Base-by-base conservation (phyloP, 2,329 filamentous ascomycete genomes). In the Fusarium torulosum region DNA sequence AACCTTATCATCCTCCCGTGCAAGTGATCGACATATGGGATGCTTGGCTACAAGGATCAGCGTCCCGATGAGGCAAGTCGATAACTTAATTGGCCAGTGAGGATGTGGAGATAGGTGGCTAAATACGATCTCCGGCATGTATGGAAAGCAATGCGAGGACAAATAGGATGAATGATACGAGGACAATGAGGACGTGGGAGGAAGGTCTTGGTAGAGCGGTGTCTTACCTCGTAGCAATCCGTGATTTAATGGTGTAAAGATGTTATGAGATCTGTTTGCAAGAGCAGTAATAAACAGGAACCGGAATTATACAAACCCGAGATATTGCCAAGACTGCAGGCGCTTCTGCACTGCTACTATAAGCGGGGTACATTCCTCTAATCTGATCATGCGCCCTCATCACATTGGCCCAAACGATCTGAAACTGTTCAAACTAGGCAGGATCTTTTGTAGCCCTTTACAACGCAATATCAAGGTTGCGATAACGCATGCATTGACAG, bases 21-120 rank as follows among this genome's bases (percentile, higher is more conserved):
- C 37, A 47, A 62, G 59, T 62, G 59, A 62, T 62, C 57, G 57
- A 42, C 59, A 62, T 62, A 55, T 31, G 27, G 17, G 29, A 17
- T 38, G 25, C 59, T 62, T 62, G 49, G 57, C 59, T 23, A 8
- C 59, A 62, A 41, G 59, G 59, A 53, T 62, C 29, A n/a, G 20
- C 15, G 17, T 54, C 59, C 59, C 37, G 57, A 62, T 62, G 49
- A 47, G 59, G 59, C 41, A 62, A 62, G 59, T 62, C 59, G 59
- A 62, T 55, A 62, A 55, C 33, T 37, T 19, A 31, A 60, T 62
- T 25, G 47, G 19, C 59, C 43, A 62, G 15, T 62, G 38, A 43
- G 23, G 21, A 23, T 55, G 49, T 47, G 59, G 59, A 37, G 50
- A 43, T 55, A 29, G 19, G 40, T 37, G 42, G 57, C n/a, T 38